These are phyloP conservation scores for Choricystis sp. DNA, from an alignment of 139 green algal species.

Conservation along the genomic window DNA sequence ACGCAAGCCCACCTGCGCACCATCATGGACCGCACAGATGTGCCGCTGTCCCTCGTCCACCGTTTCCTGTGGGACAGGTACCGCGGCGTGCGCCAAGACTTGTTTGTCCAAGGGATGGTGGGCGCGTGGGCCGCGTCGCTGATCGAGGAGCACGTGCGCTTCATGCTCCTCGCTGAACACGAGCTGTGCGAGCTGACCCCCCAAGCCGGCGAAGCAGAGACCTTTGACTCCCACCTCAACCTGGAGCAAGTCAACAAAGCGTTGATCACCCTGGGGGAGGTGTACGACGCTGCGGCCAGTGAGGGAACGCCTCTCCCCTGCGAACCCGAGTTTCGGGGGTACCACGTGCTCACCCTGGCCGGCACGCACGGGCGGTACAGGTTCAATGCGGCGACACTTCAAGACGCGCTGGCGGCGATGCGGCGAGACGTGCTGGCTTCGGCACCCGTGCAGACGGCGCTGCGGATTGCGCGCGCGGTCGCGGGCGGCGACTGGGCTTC, in stretches of 20 bases:
- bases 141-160: conserved; percentile 50
- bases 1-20: conserved; percentile 57
- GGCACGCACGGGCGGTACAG: conserved; percentile 46
- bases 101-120: conserved; percentile 48
- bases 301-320: conserved; percentile 9
- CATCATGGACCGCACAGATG: conserved; percentile 34
- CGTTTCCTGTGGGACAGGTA: conserved; percentile 81
- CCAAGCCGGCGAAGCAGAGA: conserved; percentile 19
- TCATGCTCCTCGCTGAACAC: conserved; percentile 59
- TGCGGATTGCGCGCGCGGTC: conserved; percentile 1
- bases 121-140: conserved; percentile 26
- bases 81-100: conserved; percentile 51
- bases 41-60: conserved; percentile 32
- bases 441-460: conserved; percentile 14
- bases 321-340: conserved; percentile 54
- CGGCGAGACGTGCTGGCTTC: conserved; percentile 15
- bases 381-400: not conserved
- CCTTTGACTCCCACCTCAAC: conserved; percentile 69
- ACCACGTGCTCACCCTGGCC: conserved; percentile 47
- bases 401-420: conserved; percentile 5
- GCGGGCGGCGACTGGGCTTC: conserved; percentile 25
- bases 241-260: conserved; percentile 70
- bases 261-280: conserved; percentile 41
- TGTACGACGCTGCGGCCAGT: conserved; percentile 37
- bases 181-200: conserved; percentile 31